Conservation (phyloP, 345 rosid genomes). For the Eucalyptus sp. region DNA sequence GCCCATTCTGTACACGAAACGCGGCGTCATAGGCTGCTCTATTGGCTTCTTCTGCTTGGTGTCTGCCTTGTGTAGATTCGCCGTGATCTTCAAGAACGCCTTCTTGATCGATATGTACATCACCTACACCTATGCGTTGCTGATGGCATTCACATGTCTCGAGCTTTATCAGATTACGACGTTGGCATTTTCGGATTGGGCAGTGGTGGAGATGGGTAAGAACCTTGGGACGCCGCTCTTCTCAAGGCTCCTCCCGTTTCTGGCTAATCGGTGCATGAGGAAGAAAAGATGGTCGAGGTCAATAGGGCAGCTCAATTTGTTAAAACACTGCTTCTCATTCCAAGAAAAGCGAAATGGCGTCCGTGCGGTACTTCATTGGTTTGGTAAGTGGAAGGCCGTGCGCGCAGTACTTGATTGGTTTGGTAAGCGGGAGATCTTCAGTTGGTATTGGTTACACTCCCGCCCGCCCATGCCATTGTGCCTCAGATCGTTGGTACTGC, state of each 20-base stretch:
- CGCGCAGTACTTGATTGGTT: not conserved
- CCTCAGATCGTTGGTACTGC: not conserved
- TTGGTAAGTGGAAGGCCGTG: not conserved
- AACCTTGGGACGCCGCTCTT: not conserved
- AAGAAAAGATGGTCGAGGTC: not conserved
- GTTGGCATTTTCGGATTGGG: not conserved
- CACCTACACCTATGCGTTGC: constrained; percentile 3
- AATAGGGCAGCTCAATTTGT: not conserved
- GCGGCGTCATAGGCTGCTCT: not conserved
- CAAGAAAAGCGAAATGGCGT: not conserved
- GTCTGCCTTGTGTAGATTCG: not conserved
- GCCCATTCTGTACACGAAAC: not conserved
- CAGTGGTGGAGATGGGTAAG: not conserved
- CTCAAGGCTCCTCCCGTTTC: not conserved
- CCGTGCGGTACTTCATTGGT: not conserved
- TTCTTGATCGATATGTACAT: constrained; percentile 4
- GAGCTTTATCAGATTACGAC: not conserved
- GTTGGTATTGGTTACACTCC: not conserved
- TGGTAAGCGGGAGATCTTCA: not conserved
- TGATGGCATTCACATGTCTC: not conserved
- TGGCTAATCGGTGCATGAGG: not conserved
- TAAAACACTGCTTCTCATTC: not conserved
- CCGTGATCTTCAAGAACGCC: not conserved
- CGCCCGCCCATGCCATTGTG: not conserved
- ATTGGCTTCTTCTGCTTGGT: not conserved